Conservation (phyloP, 2,329 filamentous ascomycete species). For the Pseudogymnoascus sp. region DNA sequence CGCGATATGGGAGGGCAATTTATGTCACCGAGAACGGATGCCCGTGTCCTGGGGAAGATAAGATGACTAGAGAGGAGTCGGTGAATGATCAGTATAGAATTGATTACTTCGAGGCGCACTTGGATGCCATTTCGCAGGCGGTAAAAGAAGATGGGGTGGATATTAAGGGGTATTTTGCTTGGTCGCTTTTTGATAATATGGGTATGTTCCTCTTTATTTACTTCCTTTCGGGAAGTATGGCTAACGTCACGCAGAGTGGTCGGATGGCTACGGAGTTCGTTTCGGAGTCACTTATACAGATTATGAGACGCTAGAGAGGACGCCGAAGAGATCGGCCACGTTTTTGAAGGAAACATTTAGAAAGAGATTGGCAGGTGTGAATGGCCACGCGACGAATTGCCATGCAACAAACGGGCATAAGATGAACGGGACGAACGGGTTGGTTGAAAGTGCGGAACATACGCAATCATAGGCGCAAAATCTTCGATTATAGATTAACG, state of each 20-base stretch:
- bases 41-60: constrained; percentile 29
- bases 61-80: constrained; percentile 30
- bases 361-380: neutral
- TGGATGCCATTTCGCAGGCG: constrained; percentile 32
- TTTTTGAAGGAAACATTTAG: constrained; percentile 17
- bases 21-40: constrained; percentile 28
- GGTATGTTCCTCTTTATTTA: constrained; percentile 21
- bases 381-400: neutral
- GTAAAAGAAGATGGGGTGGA: constrained; percentile 21
- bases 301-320: constrained; percentile 24
- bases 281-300: constrained; percentile 26
- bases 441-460: neutral
- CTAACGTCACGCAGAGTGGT: constrained; percentile 21
- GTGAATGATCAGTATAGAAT: constrained; percentile 33
- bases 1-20: constrained; percentile 22
- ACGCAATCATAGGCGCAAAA: neutral
- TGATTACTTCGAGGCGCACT: constrained; percentile 33
- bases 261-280: constrained; percentile 23
- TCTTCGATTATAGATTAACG: neutral
- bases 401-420: constrained; percentile 1
- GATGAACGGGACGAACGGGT: neutral
- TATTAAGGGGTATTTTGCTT: constrained; percentile 29
- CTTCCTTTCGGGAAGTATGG: constrained; percentile 2
- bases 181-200: constrained; percentile 30
- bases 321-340: constrained; percentile 24